Conservation (phyloP, 148 eudicot genomes). For the Diospyros lotus region DNA sequence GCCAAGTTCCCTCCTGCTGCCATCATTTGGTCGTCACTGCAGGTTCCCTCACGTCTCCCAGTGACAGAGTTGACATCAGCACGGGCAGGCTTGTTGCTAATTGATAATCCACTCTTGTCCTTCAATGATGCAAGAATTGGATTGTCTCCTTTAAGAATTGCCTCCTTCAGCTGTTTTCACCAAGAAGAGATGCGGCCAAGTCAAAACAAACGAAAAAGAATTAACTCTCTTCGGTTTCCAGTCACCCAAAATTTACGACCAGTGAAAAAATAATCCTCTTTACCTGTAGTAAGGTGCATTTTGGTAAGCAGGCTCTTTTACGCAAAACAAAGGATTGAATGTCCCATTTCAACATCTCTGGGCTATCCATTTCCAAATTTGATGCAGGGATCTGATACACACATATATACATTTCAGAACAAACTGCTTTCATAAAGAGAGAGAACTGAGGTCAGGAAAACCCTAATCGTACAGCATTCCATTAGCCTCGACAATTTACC, state of each 20-base stretch:
- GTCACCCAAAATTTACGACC: neutral
- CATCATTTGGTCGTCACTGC: neutral
- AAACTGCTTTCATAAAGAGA: neutral
- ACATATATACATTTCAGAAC: neutral
- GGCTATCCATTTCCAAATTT: slow-evolving; percentile 20
- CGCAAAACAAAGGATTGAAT: slow-evolving; percentile 36
- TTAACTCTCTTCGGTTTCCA: neutral
- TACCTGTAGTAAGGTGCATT: slow-evolving; percentile 53
- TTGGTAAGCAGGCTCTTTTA: slow-evolving; percentile 47
- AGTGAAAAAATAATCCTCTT: neutral
- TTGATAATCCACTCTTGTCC: slow-evolving; percentile 36
- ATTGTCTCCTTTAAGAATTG: slow-evolving; percentile 38
- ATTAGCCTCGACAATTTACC: neutral
- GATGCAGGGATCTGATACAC: slow-evolving; percentile 30
- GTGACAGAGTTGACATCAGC: slow-evolving; percentile 18
- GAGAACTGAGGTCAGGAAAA: neutral
- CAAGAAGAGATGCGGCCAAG: neutral
- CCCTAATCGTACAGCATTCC: neutral
- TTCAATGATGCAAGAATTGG: slow-evolving; percentile 38
- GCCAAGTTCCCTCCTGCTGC: slow-evolving; percentile 12
- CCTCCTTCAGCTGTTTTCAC: slow-evolving; percentile 52
- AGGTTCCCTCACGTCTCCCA: slow-evolving; percentile 10
- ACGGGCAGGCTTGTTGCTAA: slow-evolving; percentile 14
- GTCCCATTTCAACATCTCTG: slow-evolving; percentile 34
- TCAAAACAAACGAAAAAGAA: neutral